phyloP scores from a whole-genome alignment of 192 early-diverging fungal genomes.

The Coemansia sp. region DNA sequence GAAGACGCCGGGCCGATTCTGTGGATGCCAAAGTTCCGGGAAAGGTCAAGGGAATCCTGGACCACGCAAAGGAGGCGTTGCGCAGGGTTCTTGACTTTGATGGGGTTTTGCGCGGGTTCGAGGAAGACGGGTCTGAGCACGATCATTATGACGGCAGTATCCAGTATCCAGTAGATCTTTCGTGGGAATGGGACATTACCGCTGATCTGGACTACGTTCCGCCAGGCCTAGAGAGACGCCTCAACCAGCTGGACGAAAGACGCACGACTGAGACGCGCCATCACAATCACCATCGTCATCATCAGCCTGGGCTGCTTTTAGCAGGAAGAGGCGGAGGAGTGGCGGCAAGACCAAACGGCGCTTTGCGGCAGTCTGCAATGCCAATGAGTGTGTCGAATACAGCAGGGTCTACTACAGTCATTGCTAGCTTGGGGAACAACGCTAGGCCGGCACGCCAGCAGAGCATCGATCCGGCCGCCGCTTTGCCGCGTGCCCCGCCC shows the following conservation, averaged over 20 bases:
- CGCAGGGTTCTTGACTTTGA: constrained; percentile 25
- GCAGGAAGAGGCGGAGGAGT: background rate
- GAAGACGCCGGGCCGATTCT: background rate
- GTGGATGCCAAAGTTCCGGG: constrained; percentile 18
- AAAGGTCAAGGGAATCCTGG: constrained; percentile 37
- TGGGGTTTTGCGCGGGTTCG: constrained; percentile 24
- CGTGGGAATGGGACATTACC: constrained; percentile 19
- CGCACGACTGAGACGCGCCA: background rate
- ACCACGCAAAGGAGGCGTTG: constrained; percentile 29
- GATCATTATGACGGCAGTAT: constrained; percentile 17
- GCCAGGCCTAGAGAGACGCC: constrained; percentile 14
- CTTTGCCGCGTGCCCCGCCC: background rate
- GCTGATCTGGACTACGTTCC: constrained; percentile 23
- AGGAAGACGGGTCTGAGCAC: constrained; percentile 10
- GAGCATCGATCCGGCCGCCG: background rate
- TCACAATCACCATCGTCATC: background rate
- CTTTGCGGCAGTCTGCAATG: constrained; percentile 5
- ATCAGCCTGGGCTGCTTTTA: background rate
- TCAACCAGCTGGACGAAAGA: background rate
- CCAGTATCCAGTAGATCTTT: constrained; percentile 24
- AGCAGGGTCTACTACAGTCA: constrained; percentile 19
- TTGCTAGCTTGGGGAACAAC: constrained; percentile 1
- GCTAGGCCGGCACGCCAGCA: background rate
- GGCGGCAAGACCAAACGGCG: background rate
- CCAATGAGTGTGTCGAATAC: constrained; percentile 16